Evolutionary conservation across 768 basidiomycete species (phyloP), one percentile per base, ranked within the genome.

Genomic region (Clavaria fumosa): DNA sequence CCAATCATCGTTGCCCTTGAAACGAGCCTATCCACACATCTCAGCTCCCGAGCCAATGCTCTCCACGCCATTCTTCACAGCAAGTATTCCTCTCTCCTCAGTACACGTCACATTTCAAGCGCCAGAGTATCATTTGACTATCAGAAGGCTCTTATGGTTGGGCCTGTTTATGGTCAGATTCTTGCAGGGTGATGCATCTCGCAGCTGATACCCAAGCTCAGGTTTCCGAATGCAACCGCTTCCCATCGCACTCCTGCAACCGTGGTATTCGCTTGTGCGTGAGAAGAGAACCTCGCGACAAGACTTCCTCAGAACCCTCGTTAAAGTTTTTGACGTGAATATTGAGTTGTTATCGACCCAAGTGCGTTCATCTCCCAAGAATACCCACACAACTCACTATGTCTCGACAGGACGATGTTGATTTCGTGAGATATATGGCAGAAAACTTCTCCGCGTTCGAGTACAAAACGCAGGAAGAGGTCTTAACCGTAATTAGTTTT

Each of bases 381-480:
- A 14, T 14, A 18, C 21, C 2, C 21, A 23, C 7, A 23, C 23
- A 23, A 12, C 34, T 18, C 22, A 26, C 44, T 9, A 49, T 28
- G 18, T 30, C 39, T 34, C 10, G 39, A 7, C 33, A 90, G 79
- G 72, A 81, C 43, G 84, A 95, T 48, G 66, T 91, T 37, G 74
- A 80, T 34, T 88, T 96, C 51, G 69, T 69, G 3, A 78, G 90
- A 38, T 99, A 89, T 59, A 83, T 96, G 73, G 79, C 86, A 0
- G 95, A 97, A 53, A 96, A 96, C 50, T 79, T 97, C 41, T 70
- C 90, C 1, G 63, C 79, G 1, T 73, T 99, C 43, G 90, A 97
- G 23, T 97, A 91, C 64, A 96, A 89, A 61, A 85, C 86, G 0
- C 78, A 82, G 48, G 95, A 99, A 55, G 95, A 97, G 57, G 77